These are phyloP conservation scores for Neonectria ditissima DNA, from an alignment of 2,329 filamentous ascomycete species.

Conservation along the genomic window DNA sequence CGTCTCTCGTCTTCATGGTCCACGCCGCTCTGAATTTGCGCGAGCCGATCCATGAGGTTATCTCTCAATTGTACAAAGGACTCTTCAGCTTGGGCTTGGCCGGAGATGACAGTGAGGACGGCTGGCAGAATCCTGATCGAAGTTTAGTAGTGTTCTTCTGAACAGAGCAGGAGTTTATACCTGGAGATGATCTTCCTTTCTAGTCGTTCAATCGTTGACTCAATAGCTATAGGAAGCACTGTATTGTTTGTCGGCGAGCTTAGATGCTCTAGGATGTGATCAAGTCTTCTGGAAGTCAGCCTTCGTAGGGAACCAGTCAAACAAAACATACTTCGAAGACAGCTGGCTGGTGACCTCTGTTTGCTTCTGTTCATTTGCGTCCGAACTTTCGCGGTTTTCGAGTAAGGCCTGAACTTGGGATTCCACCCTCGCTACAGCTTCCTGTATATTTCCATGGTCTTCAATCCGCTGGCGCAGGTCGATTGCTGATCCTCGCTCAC, in stretches of 20 bases:
- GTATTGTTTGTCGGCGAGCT: neutral
- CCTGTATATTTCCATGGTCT: constrained; percentile 24
- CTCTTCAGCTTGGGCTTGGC: constrained; percentile 26
- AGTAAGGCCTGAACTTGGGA: constrained; percentile 38
- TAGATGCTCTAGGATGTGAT: constrained; percentile 26
- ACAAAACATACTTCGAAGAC: constrained; percentile 33
- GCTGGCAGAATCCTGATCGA: constrained; percentile 30
- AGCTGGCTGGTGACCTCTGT: constrained; percentile 22
- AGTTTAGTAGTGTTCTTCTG: neutral
- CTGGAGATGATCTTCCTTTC: constrained; percentile 34
- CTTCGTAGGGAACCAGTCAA: neutral
- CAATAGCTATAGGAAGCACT: constrained; percentile 6
- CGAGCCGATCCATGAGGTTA: constrained; percentile 14
- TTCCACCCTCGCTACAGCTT: constrained; percentile 28
- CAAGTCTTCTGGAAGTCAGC: constrained; percentile 32
- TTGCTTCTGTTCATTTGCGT: constrained; percentile 12
- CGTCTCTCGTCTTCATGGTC: constrained; percentile 7
- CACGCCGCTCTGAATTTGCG: constrained; percentile 21
- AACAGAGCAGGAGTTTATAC: constrained; percentile 20
- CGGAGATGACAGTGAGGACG: constrained; percentile 27
- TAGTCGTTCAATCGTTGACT: constrained; percentile 23
- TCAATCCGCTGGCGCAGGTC: constrained; percentile 31
- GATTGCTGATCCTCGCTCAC: constrained; percentile 13
- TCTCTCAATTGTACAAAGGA: constrained; percentile 19
- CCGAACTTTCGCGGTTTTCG: constrained; percentile 17